phyloP scores from a whole-genome alignment of 2,329 filamentous ascomycete species.

The Paraphoma chrysanthemicola region DNA sequence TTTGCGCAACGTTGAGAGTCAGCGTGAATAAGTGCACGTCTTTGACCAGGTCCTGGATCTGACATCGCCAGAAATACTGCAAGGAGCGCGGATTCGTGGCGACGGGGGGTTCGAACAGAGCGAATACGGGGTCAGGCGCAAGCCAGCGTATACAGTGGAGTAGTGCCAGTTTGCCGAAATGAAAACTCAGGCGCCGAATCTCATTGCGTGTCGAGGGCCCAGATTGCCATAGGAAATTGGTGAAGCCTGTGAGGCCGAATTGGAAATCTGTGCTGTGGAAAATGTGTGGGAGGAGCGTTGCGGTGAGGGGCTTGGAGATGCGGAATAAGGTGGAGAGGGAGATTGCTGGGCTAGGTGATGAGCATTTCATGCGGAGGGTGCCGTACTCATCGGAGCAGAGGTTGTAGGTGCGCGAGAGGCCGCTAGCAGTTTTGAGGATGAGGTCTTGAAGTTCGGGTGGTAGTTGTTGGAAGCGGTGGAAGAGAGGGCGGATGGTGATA shows the following conservation, averaged over 20 bases:
- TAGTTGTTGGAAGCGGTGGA: conserved; percentile 32
- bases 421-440: conserved; percentile 30
- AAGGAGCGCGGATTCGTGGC: conserved; percentile 22
- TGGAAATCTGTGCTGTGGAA: conserved; percentile 36
- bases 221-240: conserved; percentile 26
- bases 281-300: conserved; percentile 27
- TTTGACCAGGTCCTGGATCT: conserved; percentile 33
- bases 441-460: conserved; percentile 40
- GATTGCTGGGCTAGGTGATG: background rate
- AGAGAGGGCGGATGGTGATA: conserved; percentile 35
- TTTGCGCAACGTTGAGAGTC: conserved; percentile 28
- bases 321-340: conserved; percentile 24
- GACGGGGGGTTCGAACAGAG: conserved; percentile 34
- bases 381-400: conserved; percentile 10
- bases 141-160: conserved; percentile 42
- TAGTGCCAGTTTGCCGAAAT: conserved; percentile 25
- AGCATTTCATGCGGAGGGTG: background rate
- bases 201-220: conserved; percentile 30
- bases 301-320: conserved; percentile 25
- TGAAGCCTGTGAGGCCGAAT: conserved; percentile 30
- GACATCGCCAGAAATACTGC: conserved; percentile 41
- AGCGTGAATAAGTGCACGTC: conserved; percentile 32
- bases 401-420: conserved; percentile 17
- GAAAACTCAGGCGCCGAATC: conserved; percentile 30
- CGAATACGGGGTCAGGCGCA: conserved; percentile 34